Evolutionary conservation across 2,329 filamentous ascomycete species (phyloP), one percentile per base, ranked within the genome.

Genomic region (Orbilia brochopaga): DNA sequence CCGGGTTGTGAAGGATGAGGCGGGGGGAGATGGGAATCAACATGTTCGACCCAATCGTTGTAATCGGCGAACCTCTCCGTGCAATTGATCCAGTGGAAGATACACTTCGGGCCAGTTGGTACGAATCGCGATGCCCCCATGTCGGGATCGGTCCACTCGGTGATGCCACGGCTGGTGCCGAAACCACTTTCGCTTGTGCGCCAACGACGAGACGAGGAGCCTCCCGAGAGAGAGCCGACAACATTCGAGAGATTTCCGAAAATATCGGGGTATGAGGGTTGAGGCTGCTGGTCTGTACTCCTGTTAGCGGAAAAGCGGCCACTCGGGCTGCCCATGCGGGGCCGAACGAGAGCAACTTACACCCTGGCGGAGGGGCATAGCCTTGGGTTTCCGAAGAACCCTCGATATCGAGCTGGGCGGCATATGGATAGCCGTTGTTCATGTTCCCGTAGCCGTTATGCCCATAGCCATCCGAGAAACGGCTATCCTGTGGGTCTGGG

Each of bases 11-110:
- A 24, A 19, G 27, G 15, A 2, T 53, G 11, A 24, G 32, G 23
- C 1, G 15, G 19, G 8, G 52, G 35, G 27, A 72, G 57, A 40
- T 72, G 67, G 1, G n/a, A 30, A 13, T 64, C 40, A 4, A 60
- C 46, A 27, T 72, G 67, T 27, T 54, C 30, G 4, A 27, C 8
- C 67, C 67, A 72, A 1, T 56, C 50, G 23, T 65, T 55, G 19
- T 51, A 19, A 11, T 50, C 21, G 30, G 42, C 8, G 23, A 17
- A 13, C 11, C 30, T 35, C 24, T 32, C 8, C 5, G 6, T 2
- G 53, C 67, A 72, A 23, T 32, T 23, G 6, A 44, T 55, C 55
- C 56, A 72, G 40, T 65, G 40, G 35, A 72, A 72, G 17, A 72
- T 61, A 37, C 67, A 72, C n/a, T 50, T 48, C 35, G 21, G 50